Conservation (phyloP, 1,139 yeast genomes). For the Magnusiomyces suaveolens region DNA sequence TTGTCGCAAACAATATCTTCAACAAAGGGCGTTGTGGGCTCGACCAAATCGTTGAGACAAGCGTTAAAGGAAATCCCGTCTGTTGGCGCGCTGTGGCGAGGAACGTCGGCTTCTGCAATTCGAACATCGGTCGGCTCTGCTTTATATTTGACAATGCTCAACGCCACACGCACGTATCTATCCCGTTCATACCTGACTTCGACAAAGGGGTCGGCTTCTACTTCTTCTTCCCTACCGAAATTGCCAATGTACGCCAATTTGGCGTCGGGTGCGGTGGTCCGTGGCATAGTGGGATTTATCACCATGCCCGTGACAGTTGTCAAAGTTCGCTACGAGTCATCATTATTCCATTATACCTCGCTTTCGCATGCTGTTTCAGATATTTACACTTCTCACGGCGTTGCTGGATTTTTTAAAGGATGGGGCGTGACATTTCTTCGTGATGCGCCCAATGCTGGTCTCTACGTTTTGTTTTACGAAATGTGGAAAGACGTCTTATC, state of each 20-base stretch:
- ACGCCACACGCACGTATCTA: constrained; percentile 47
- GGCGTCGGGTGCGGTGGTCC: constrained; percentile 63
- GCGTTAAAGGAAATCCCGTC: constrained; percentile 34
- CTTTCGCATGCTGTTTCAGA: constrained; percentile 52
- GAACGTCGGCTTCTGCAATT: constrained; percentile 81
- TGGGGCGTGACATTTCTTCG: constrained; percentile 78
- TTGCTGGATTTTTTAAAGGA: constrained; percentile 73
- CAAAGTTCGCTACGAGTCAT: constrained; percentile 74
- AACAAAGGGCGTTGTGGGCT: not conserved
- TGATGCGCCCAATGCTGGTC: constrained; percentile 95
- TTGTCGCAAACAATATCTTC: constrained; percentile 15
- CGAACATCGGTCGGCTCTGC: constrained; percentile 91
- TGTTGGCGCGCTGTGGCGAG: constrained; percentile 65
- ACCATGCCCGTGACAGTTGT: constrained; percentile 99
- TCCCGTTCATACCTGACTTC: constrained; percentile 25
- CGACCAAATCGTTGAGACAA: constrained; percentile 21
- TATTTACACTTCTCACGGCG: constrained; percentile 44
- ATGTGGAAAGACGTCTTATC: constrained; percentile 45
- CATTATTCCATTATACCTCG: constrained; percentile 59
- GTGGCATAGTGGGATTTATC: constrained; percentile 73
- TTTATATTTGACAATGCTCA: constrained; percentile 64
- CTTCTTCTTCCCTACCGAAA: constrained; percentile 49
- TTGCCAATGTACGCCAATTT: constrained; percentile 63
- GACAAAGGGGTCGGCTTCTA: not conserved
- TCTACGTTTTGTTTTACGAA: constrained; percentile 80